Evolutionary conservation across 2,329 filamentous ascomycete species (phyloP).

Genomic region (Leptodontidium sp.): DNA sequence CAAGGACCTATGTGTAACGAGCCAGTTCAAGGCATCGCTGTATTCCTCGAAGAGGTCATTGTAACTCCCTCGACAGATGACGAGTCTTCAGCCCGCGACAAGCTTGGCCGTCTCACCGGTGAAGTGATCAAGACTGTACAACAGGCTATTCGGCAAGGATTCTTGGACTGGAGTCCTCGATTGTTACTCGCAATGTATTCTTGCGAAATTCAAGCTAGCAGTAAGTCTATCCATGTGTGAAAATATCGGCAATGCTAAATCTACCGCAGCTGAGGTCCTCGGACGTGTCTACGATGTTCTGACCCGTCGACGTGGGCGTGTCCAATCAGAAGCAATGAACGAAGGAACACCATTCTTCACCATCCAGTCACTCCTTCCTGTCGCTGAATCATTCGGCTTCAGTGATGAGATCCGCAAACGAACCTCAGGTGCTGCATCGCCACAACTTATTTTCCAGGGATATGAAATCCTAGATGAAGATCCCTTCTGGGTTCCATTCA

Average conservation of each 20-base stretch:
- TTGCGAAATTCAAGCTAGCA: slow-evolving; percentile 95
- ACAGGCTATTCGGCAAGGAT: slow-evolving; percentile 81
- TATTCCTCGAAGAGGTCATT: slow-evolving; percentile 83
- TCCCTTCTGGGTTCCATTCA: slow-evolving; percentile 97
- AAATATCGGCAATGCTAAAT: slow-evolving; percentile 29
- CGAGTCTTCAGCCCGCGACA: slow-evolving; percentile 65
- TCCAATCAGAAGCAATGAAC: slow-evolving; percentile 90
- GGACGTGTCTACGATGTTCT: slow-evolving; percentile 97
- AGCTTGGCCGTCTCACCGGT: slow-evolving; percentile 82
- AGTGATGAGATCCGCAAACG: slow-evolving; percentile 95
- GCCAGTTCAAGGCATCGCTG: slow-evolving; percentile 90
- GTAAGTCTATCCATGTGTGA: slow-evolving; percentile 55
- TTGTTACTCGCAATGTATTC: slow-evolving; percentile 97
- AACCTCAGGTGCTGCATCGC: slow-evolving; percentile 87
- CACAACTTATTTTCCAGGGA: slow-evolving; percentile 91
- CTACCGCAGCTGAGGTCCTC: slow-evolving; percentile 78
- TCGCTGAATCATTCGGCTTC: slow-evolving; percentile 96
- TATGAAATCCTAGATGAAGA: slow-evolving; percentile 95
- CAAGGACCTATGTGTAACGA: slow-evolving; percentile 93
- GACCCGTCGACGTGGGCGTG: slow-evolving; percentile 88
- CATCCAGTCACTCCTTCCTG: slow-evolving; percentile 85
- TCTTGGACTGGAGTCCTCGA: slow-evolving; percentile 96
- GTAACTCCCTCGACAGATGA: slow-evolving; percentile 65
- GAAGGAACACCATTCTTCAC: slow-evolving; percentile 97
- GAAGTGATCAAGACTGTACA: slow-evolving; percentile 92